A percentile compares a stretch with the other conserved stretches of the same genome.
Conservation (phyloP, 352 stramenopile species). For the Pythium monospermum region DNA sequence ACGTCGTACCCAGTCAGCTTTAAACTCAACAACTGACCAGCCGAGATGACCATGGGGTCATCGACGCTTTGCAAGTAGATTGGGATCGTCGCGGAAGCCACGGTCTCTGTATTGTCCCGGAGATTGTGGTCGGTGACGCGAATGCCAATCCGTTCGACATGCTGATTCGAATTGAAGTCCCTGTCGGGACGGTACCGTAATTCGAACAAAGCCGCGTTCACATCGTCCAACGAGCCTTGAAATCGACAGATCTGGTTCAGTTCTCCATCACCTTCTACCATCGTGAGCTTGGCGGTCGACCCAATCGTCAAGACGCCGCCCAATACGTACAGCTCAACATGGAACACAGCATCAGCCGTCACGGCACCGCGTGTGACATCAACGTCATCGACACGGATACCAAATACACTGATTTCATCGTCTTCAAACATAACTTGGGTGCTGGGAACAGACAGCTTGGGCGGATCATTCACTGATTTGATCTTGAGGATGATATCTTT, state of each 20-base stretch:
- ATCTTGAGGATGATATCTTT: conserved; percentile 33
- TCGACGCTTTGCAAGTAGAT: conserved; percentile 41
- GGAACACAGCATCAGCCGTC: conserved; percentile 42
- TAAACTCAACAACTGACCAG: conserved; percentile 29
- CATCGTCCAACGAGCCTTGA: conserved; percentile 36
- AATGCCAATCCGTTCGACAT: conserved; percentile 54
- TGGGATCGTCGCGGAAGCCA: conserved; percentile 34
- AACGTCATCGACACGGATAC: conserved; percentile 52
- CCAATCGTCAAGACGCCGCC: conserved; percentile 45
- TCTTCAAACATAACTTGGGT: conserved; percentile 54
- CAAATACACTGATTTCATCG: conserved; percentile 58
- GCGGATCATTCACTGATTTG: conserved; percentile 57
- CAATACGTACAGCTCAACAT: conserved; percentile 53
- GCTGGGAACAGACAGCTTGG: conserved; percentile 44
- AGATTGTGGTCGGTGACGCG: conserved; percentile 52
- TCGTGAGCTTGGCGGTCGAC: conserved; percentile 18
- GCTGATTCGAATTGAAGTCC: conserved; percentile 68
- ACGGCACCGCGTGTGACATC: conserved; percentile 27
- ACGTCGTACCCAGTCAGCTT: conserved; percentile 44
- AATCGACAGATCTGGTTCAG: conserved; percentile 56
- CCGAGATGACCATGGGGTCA: conserved; percentile 35
- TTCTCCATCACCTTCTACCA: conserved; percentile 49
- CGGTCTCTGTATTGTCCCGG: conserved; percentile 40
- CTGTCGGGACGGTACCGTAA: conserved; percentile 63
- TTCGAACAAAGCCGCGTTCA: conserved; percentile 72